Evolutionary conservation across 306 rosid species (phyloP), one percentile per base, ranked within the genome.

Genomic region (Chamaecrista fasciculata): DNA sequence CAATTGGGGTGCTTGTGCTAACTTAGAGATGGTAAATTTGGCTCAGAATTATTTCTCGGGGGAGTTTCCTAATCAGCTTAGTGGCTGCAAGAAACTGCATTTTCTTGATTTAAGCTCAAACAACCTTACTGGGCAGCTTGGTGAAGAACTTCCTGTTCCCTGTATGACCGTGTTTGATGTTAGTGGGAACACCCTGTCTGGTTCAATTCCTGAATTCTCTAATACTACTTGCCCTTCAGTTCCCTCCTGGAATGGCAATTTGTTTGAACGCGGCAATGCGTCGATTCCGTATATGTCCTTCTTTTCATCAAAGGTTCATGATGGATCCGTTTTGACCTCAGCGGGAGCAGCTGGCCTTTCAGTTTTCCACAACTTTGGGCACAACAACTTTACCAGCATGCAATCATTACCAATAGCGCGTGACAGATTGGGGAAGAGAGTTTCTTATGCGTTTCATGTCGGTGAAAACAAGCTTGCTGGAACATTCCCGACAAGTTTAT

Each of bases 91-190:
- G 78, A 90, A 83, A 76, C 84, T 92, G 49, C 78, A 75, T 19
- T 88, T 83, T 65, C 88, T 87, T 64, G 95, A 92, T 73, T 66
- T 92, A 5, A 83, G 96, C 81, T 74, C 72, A 0, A 92, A 86
- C 81, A 79, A 70, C 69, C 86, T 92, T 61, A 69, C 88, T 2
- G 98, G 96, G 25, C 75, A 65, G 80, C 88, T 92, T 53, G 56
- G 66, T 57, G 53, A 68, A 10, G 82, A 76, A 20, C 89, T 92
- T 69, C 78, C 24, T 12, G 91, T 85, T 78, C 93, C 95, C 0
- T 90, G 95, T 50, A 90, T 90, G 96, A 74, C 80, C 29, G 62
- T 84, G 82, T 85, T 90, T 83, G 96, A 92, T 81, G 76, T 92
- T 74, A 90, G 98, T 21, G 85, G 72, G 48, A 92, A 92, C 63